A percentile compares a stretch with the other conserved stretches of the same genome.
Evolutionary conservation across 208 protist species (phyloP).

Genomic region (Kentomonas sorsogonicus): DNA sequence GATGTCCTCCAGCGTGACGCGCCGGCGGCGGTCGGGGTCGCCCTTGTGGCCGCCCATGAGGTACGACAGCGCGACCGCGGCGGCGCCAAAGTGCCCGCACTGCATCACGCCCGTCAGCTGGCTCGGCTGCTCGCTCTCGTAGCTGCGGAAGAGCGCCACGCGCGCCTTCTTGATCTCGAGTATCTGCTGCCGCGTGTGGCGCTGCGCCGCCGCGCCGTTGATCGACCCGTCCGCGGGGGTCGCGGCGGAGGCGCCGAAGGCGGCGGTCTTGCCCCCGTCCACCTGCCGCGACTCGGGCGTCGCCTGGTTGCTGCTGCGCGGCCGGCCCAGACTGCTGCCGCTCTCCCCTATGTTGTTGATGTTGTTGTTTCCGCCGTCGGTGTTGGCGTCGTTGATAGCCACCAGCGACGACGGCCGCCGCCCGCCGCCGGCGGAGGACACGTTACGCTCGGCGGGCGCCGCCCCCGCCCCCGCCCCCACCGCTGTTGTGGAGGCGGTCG

Average conservation of each 20-base stretch:
- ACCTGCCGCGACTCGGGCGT: constrained; percentile 6
- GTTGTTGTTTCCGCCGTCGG: constrained; percentile 14
- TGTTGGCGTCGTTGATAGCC: constrained; percentile 15
- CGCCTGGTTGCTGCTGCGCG: constrained; percentile 10
- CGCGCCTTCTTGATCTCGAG: constrained; percentile 64
- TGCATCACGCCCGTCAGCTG: constrained; percentile 33
- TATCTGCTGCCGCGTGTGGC: constrained; percentile 64
- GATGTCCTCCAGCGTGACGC: constrained; percentile 86
- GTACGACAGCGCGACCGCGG: constrained; percentile 68
- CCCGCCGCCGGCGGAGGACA: constrained; percentile 3
- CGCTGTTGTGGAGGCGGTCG: constrained; percentile 3
- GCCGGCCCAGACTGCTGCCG: neutral
- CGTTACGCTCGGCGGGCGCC: neutral
- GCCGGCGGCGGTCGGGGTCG: constrained; percentile 63
- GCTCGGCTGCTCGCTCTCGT: constrained; percentile 53
- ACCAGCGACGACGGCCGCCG: constrained; percentile 62
- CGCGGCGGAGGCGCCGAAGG: constrained; percentile 8
- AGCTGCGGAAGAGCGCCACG: constrained; percentile 66
- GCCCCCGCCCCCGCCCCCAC: constrained; percentile 24
- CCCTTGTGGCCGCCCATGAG: constrained; percentile 65
- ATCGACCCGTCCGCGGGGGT: constrained; percentile 14
- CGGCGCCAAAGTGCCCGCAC: constrained; percentile 75
- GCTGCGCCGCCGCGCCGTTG: constrained; percentile 24
- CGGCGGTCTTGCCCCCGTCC: neutral
- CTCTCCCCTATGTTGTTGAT: too few relatives aligned